Conservation (phyloP, 2,329 filamentous ascomycete species). For the Colletotrichum trifolii region DNA sequence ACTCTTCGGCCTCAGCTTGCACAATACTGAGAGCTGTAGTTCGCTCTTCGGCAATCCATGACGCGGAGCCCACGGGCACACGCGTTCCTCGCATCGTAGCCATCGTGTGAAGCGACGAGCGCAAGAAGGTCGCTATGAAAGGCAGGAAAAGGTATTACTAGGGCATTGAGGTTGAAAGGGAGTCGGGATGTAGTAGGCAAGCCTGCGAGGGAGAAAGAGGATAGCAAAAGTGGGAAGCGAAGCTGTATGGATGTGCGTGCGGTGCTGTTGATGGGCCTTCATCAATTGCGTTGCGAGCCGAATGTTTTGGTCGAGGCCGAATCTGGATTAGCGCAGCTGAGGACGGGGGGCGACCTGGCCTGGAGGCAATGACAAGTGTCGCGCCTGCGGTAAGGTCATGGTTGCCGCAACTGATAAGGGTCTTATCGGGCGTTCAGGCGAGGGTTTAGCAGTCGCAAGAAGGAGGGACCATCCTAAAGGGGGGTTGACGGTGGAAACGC, state of each 20-base stretch:
- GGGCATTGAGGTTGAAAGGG: constrained; percentile 35
- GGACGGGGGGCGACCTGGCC: constrained; percentile 28
- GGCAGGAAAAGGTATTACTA: constrained; percentile 28
- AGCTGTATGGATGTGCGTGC: constrained; percentile 31
- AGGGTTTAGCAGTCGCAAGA: constrained; percentile 8
- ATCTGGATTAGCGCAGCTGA: constrained; percentile 47
- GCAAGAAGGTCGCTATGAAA: constrained; percentile 32
- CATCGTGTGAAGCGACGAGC: constrained; percentile 37
- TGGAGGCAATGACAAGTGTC: constrained; percentile 31
- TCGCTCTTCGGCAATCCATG: constrained; percentile 89
- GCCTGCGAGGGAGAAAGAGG: constrained; percentile 31
- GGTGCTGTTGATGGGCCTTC: constrained; percentile 35
- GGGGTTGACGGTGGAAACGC: constrained; percentile 23
- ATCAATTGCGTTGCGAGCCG: constrained; percentile 35
- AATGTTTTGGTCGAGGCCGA: constrained; percentile 53
- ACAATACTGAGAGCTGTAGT: constrained; percentile 80
- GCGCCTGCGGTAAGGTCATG: constrained; percentile 18
- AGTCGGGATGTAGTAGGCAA: constrained; percentile 24
- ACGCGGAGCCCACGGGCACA: constrained; percentile 79
- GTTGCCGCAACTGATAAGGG: constrained; percentile 26
- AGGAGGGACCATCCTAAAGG: background rate
- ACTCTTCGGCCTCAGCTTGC: constrained; percentile 88
- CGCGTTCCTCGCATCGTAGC: constrained; percentile 66
- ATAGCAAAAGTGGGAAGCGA: constrained; percentile 37
- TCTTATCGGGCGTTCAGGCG: constrained; percentile 26